Conservation (phyloP, 768 basidiomycete species). For the Atractiella rhizophila region DNA sequence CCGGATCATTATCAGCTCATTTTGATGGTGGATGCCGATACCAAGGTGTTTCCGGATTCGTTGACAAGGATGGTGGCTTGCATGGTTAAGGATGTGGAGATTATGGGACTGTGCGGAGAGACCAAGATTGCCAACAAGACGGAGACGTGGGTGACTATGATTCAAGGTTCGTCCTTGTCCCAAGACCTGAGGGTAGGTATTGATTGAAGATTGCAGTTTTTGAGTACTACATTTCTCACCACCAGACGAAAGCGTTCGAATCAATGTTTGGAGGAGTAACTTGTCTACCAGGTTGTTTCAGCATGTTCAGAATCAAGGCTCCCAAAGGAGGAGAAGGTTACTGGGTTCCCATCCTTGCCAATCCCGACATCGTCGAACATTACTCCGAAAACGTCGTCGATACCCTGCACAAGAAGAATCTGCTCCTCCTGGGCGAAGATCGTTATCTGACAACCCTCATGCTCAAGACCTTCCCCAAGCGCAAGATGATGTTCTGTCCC, state of each 20-base stretch:
- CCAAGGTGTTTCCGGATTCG: constrained; percentile 74
- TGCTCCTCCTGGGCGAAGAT: constrained; percentile 92
- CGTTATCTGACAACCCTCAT: constrained; percentile 91
- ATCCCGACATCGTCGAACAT: constrained; percentile 94
- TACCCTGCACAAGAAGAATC: constrained; percentile 96
- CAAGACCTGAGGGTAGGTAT: background rate
- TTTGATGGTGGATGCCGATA: constrained; percentile 32
- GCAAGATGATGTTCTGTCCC: constrained; percentile 96
- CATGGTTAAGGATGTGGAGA: constrained; percentile 89
- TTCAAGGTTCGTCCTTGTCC: constrained; percentile 43
- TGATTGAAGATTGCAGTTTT: constrained; percentile 38
- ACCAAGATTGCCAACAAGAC: constrained; percentile 99
- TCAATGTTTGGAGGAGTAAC: constrained; percentile 99
- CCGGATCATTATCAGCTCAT: constrained; percentile 89
- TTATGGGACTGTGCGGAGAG: constrained; percentile 97
- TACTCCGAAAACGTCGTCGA: constrained; percentile 99
- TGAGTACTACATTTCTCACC: constrained; percentile 98
- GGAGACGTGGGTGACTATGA: constrained; percentile 98
- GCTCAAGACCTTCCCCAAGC: constrained; percentile 96
- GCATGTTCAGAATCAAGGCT: constrained; percentile 97
- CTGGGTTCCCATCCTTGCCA: constrained; percentile 96
- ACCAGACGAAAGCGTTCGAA: constrained; percentile 96
- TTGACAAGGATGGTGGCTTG: constrained; percentile 84
- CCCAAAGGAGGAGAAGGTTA: constrained; percentile 89
- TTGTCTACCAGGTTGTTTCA: constrained; percentile 96